Base-by-base conservation (phyloP, 345 rosid species). In the Salix dunnii region DNA sequence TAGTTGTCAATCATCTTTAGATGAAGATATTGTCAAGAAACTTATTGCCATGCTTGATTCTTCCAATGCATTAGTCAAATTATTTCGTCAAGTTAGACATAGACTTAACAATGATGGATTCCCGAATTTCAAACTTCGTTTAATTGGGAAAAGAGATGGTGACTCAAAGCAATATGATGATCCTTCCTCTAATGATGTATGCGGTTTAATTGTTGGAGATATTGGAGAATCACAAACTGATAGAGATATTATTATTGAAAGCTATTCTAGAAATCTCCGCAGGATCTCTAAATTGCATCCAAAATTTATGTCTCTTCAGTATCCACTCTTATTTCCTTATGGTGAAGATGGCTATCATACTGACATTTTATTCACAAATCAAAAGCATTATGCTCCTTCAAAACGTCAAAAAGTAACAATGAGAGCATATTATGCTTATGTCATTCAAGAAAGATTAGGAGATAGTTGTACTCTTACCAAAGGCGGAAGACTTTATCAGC, bases 211-310 rank as follows among this genome's bases (percentile, higher is more conserved):
- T n/a, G 71, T 42, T 38, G n/a, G 72, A 0, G 21, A 68, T 10
- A 21, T 68, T 42, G 72, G 35, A 1, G 30, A 38, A 1, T 28
- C 1, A 3, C 1, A 11, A 4, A 1, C 6, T 3, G 21, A 25
- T 0, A 0, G 53, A 1, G 55, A 68, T 4, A 68, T 68, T 4
- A 6, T 68, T 23, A 18, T 42, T 11, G 20, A 43, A 12, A 13
- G 23, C 0, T 10, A 5, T 3, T 2, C 1, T 13, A 0, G 53
- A 2, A 18, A 2, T 0, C 13, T 23, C 1, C 18, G 11, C 0
- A 10, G n/a, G 2, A 42, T 68, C 2, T 10, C 1, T 11, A 35
- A 8, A 11, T 5, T 42, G 0, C 55, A 42, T 42, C 53, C 33
- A 5, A 68, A 42, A 10, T 23, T 12, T 4, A 68, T 68, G 55